Evolutionary conservation across 2,329 filamentous ascomycete genomes (phyloP).

Genomic region (Claviceps maximensis): DNA sequence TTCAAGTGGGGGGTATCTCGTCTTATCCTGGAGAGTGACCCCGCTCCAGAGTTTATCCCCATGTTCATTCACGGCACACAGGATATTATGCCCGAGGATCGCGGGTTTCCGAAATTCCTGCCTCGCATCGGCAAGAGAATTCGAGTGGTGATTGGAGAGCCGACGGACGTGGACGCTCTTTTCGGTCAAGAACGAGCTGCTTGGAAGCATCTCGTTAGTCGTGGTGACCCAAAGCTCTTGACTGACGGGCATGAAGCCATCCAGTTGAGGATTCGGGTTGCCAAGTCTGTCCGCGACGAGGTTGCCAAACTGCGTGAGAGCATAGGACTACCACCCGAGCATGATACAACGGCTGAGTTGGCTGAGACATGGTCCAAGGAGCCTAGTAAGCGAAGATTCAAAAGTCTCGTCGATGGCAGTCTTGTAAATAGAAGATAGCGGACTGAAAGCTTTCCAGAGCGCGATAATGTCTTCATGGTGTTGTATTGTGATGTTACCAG

Average conservation of each 20-base stretch:
- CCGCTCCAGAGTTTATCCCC: slow-evolving; percentile 76
- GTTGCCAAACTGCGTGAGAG: slow-evolving; percentile 64
- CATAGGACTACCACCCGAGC: slow-evolving; percentile 59
- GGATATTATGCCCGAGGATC: slow-evolving; percentile 73
- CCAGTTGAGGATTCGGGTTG: slow-evolving; percentile 60
- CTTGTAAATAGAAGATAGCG: slow-evolving; percentile 25
- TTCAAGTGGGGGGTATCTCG: slow-evolving; percentile 97
- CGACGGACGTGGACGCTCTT: slow-evolving; percentile 55
- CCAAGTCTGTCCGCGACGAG: slow-evolving; percentile 62
- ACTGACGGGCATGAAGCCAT: slow-evolving; percentile 48
- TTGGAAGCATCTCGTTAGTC: slow-evolving; percentile 55
- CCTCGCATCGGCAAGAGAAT: slow-evolving; percentile 62
- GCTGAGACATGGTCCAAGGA: slow-evolving; percentile 67
- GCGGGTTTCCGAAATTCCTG: slow-evolving; percentile 65
- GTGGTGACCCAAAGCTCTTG: slow-evolving; percentile 33
- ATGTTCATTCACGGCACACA: slow-evolving; percentile 92
- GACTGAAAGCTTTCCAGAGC: background rate
- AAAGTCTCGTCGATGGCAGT: slow-evolving; percentile 41
- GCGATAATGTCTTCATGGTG: background rate
- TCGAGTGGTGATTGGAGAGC: slow-evolving; percentile 65
- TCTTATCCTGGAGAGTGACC: slow-evolving; percentile 78
- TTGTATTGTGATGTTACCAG: background rate
- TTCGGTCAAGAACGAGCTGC: slow-evolving; percentile 65
- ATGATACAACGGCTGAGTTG: slow-evolving; percentile 62
- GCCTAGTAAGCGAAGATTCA: slow-evolving; percentile 32